Percentiles rank a stretch among this genome's conserved stretches.
These are phyloP conservation scores for Ajuga chamaepitys DNA, from an alignment of 257 asterid genomes.

Conservation along the genomic window DNA sequence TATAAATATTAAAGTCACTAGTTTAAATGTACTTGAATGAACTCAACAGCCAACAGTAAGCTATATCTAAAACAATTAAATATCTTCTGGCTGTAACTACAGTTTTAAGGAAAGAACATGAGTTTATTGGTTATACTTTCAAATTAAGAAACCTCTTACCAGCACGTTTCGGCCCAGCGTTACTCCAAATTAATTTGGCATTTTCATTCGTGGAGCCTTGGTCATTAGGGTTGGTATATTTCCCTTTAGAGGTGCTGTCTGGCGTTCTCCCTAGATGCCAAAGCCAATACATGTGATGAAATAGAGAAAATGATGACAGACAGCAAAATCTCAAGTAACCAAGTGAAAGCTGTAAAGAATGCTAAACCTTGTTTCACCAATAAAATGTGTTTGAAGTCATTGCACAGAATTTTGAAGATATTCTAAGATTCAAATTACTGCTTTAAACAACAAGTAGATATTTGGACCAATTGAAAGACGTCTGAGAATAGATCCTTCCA, in stretches of 20 bases:
- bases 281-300: slow-evolving; percentile 6
- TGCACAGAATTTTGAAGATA: background rate
- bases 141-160: slow-evolving; percentile 43
- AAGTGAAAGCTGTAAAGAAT: slow-evolving; percentile 6
- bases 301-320: slow-evolving; percentile 12
- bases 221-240: slow-evolving; percentile 20
- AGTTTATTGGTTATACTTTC: background rate
- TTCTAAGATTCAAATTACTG: slow-evolving; percentile 1
- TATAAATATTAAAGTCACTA: no score
- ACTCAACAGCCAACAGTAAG: background rate
- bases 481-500: background rate
- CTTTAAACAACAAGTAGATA: background rate
- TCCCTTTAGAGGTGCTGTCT: slow-evolving; percentile 23
- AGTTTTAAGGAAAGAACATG: slow-evolving; percentile 6
- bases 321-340: background rate
- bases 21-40: background rate
- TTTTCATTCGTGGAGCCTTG: slow-evolving; percentile 23
- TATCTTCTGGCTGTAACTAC: background rate
- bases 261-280: slow-evolving; percentile 32
- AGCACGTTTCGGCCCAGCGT: slow-evolving; percentile 52
- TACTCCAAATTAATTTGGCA: slow-evolving; percentile 18
- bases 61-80: background rate
- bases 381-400: slow-evolving; percentile 11
- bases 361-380: background rate
- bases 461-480: background rate